Evolutionary conservation across 1,139 yeast species (phyloP).

Genomic region (Kluyveromyces marxianus): DNA sequence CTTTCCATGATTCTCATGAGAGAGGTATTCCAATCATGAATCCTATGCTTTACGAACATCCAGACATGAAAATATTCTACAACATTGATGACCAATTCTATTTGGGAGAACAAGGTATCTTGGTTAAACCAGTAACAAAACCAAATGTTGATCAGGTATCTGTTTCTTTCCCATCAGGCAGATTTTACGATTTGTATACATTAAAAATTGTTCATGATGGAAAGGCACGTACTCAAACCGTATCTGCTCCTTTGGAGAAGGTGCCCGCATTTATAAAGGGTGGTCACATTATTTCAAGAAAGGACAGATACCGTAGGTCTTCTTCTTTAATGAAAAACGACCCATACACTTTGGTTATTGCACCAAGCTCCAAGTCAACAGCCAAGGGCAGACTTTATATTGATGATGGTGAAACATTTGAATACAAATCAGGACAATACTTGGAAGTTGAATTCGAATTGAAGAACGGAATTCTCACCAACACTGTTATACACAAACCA

Average conservation of each 20-base stretch:
- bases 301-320: conserved; percentile 74
- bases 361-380: conserved; percentile 41
- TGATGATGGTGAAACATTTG: conserved; percentile 78
- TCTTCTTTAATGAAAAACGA: conserved; percentile 68
- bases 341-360: conserved; percentile 74
- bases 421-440: conserved; percentile 45
- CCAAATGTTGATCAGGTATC: conserved; percentile 40
- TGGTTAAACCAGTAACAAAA: conserved; percentile 76
- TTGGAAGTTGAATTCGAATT: conserved; percentile 36
- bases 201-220: conserved; percentile 26
- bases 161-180: conserved; percentile 57
- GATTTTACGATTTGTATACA: conserved; percentile 51
- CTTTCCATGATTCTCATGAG: conserved; percentile 57
- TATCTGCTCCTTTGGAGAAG: conserved; percentile 49
- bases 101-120: conserved; percentile 61
- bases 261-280: conserved; percentile 73
- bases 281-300: conserved; percentile 63
- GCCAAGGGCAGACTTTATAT: conserved; percentile 63
- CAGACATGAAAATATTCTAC: conserved; percentile 42
- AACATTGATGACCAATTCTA: conserved; percentile 78
- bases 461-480: conserved; percentile 22
- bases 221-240: conserved; percentile 13
- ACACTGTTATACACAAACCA: conserved; percentile 19
- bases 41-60: conserved; percentile 66
- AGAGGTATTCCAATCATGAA: conserved; percentile 65